Conservation (phyloP, 306 rosid genomes). For the Casuarina cunninghamiana region DNA sequence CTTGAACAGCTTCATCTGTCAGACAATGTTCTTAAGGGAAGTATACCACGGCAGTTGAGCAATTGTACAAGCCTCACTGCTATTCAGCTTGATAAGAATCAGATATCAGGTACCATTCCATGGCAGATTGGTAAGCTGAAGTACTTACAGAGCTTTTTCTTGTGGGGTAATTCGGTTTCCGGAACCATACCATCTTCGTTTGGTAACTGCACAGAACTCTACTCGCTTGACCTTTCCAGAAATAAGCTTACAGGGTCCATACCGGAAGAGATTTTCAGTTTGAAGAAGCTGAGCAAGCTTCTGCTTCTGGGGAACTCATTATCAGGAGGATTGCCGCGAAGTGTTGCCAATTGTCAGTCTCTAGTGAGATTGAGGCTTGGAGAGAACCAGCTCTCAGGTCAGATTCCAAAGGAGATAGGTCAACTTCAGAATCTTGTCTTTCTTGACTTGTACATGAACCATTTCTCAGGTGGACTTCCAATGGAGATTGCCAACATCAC, state of each 20-base stretch:
- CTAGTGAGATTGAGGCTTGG: conserved; percentile 87
- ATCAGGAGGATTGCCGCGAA: conserved; percentile 64
- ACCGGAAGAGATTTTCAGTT: conserved; percentile 85
- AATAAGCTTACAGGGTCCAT: conserved; percentile 86
- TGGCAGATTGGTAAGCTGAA: conserved; percentile 74
- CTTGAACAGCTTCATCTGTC: conserved; percentile 92
- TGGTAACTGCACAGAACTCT: conserved; percentile 88
- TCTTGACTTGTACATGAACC: conserved; percentile 90
- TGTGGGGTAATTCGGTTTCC: conserved; percentile 90
- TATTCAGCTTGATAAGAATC: conserved; percentile 92
- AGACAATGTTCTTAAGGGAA: conserved; percentile 67
- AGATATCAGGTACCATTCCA: conserved; percentile 86
- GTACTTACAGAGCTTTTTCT: conserved; percentile 69
- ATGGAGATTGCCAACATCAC: conserved; percentile 80
- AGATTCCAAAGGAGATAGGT: conserved; percentile 86
- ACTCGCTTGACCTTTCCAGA: conserved; percentile 92
- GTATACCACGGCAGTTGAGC: conserved; percentile 78
- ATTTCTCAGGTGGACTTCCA: conserved; percentile 77
- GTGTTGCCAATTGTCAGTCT: conserved; percentile 74
- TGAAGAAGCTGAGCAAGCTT: conserved; percentile 94
- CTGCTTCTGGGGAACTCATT: conserved; percentile 88
- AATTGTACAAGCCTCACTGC: conserved; percentile 87
- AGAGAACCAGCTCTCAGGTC: conserved; percentile 89
- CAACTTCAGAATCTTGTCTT: conserved; percentile 83
- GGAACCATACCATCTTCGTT: conserved; percentile 86